These are phyloP conservation scores for Sporothrix protearum DNA, from an alignment of 2,329 filamentous ascomycete genomes.

Conservation along the genomic window DNA sequence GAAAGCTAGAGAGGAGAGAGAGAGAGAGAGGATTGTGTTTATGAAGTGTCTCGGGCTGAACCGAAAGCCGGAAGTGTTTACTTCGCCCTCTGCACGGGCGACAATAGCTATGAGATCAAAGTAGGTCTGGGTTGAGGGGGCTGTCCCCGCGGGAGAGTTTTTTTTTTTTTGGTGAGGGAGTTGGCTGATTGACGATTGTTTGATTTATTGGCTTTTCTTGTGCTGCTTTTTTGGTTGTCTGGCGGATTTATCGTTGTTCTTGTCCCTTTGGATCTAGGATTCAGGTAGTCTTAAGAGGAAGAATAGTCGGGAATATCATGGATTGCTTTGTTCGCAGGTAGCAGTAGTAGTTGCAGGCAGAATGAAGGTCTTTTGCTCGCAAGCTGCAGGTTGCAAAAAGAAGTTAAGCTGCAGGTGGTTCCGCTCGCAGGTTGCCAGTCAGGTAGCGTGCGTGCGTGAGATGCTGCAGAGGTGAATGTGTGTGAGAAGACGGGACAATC, in stretches of 20 bases:
- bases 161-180: neutral
- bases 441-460: neutral
- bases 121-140: neutral
- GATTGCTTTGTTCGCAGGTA: neutral
- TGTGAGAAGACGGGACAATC: neutral
- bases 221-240: neutral
- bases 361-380: neutral
- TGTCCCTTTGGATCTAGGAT: neutral
- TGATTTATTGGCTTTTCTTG: neutral
- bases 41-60: neutral
- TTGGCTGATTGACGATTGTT: neutral
- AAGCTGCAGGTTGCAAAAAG: neutral
- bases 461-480: neutral
- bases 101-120: neutral
- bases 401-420: neutral
- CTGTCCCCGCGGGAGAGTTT: neutral
- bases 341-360: slow-evolving; percentile 14
- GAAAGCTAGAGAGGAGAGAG: neutral
- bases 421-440: neutral
- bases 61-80: slow-evolving; percentile 1
- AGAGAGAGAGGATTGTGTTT: neutral
- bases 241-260: neutral
- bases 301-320: neutral
- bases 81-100: neutral
- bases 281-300: neutral